Conservation (phyloP, 2,329 filamentous ascomycete genomes). For the Teratosphaeria gauchensis region DNA sequence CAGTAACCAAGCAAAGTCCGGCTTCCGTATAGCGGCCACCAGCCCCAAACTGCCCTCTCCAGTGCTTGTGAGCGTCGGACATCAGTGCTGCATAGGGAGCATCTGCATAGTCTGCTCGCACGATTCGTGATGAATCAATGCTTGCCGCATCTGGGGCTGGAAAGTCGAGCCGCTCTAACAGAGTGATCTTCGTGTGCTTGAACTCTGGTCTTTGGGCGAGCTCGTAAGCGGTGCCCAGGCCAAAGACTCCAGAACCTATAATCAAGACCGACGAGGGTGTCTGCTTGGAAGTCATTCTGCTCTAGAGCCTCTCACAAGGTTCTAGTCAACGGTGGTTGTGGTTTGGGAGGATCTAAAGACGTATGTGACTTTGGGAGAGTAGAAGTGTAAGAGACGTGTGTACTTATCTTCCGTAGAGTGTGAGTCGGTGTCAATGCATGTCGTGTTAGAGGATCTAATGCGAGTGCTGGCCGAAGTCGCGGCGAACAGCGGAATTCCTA, state of each 20-base stretch:
- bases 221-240: slow-evolving; percentile 58
- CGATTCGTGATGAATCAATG: slow-evolving; percentile 52
- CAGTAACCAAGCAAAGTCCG: slow-evolving; percentile 57
- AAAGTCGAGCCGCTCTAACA: slow-evolving; percentile 49
- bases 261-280: slow-evolving; percentile 38
- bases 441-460: neutral
- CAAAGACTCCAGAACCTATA: slow-evolving; percentile 45
- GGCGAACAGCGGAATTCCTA: neutral
- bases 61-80: slow-evolving; percentile 57
- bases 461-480: neutral
- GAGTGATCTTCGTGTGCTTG: slow-evolving; percentile 44
- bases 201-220: slow-evolving; percentile 52
- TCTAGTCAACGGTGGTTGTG: neutral
- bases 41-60: slow-evolving; percentile 54
- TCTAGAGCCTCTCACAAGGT: neutral
- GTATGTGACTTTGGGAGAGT: neutral
- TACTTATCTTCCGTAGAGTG: neutral
- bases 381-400: neutral
- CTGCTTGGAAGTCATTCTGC: neutral
- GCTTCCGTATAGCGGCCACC: slow-evolving; percentile 60
- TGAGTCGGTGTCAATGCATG: neutral
- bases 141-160: slow-evolving; percentile 44
- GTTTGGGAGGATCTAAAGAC: neutral
- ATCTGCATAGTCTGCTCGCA: slow-evolving; percentile 72
- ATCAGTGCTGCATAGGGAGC: slow-evolving; percentile 66